A percentile compares a stretch with the other conserved stretches of the same genome.
phyloP scores from a whole-genome alignment of 2,329 filamentous ascomycete genomes.

The Ascochyta pisi region DNA sequence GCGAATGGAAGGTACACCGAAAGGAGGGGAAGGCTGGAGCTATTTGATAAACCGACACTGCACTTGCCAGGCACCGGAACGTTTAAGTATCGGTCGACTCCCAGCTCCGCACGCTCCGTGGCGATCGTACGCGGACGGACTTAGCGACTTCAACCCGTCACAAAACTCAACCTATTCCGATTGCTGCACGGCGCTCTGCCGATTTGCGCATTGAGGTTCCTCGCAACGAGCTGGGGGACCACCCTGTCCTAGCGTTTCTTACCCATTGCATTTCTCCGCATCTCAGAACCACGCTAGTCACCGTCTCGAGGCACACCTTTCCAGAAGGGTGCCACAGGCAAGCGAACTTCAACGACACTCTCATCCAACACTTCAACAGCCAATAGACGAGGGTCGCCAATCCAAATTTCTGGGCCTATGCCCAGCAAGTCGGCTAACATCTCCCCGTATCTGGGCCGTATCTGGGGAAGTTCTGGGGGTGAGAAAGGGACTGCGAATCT shows the following conservation, averaged over 20 bases:
- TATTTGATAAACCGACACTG: constrained; percentile 6
- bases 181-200: background rate
- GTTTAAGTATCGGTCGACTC: constrained; percentile 30
- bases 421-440: constrained; percentile 14
- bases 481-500: constrained; percentile 31
- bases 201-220: constrained; percentile 9
- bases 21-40: background rate
- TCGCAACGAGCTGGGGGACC: constrained; percentile 15
- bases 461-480: constrained; percentile 29
- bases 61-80: constrained; percentile 18
- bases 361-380: constrained; percentile 3
- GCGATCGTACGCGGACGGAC: constrained; percentile 13
- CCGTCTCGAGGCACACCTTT: constrained; percentile 25
- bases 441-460: constrained; percentile 21
- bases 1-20: constrained; percentile 24
- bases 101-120: constrained; percentile 20
- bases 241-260: constrained; percentile 7
- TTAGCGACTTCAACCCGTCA: constrained; percentile 10
- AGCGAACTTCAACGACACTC: background rate
- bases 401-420: constrained; percentile 15
- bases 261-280: constrained; percentile 12
- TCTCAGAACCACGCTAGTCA: constrained; percentile 5
- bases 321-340: background rate
- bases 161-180: background rate
- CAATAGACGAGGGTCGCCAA: constrained; percentile 22